phyloP scores from a whole-genome alignment of 208 protist species.

The Wallacemonas rigidus region DNA sequence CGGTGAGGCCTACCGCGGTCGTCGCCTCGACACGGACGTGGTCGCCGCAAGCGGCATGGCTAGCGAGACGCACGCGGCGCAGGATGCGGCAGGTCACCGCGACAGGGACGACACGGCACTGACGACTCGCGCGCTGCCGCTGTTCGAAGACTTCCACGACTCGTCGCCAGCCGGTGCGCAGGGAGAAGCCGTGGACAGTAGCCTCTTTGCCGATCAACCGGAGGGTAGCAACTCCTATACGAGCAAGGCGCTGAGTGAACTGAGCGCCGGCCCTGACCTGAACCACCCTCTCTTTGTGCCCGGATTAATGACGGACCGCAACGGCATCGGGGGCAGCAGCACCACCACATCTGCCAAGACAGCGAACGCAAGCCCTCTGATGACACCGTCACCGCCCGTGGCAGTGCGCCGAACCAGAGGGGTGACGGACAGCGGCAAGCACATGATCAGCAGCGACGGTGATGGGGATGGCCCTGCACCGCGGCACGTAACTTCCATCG shows the following conservation, averaged over 20 bases:
- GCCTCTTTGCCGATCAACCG: not conserved
- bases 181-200: not conserved
- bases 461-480: not conserved
- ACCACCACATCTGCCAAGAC: not conserved
- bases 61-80: no score
- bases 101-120: not conserved
- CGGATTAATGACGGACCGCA: not conserved
- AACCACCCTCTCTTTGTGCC: conserved; percentile 17
- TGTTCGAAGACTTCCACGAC: conserved; percentile 4
- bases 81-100: not conserved
- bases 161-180: not conserved
- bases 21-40: conserved; percentile 5
- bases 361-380: not conserved
- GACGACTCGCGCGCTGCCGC: not conserved
- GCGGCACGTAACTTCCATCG: not conserved
- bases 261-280: not conserved
- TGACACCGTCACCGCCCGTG: not conserved
- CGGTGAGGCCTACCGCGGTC: conserved; percentile 13
- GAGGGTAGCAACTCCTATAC: not conserved
- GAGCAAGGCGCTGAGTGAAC: conserved; percentile 13
- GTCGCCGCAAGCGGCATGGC: not conserved
- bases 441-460: not conserved
- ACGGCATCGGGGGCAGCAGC: not conserved
- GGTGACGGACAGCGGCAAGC: not conserved
- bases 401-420: not conserved